These are phyloP conservation scores for Dissophora globulifera DNA, from an alignment of 192 early-diverging fungal species.

Conservation along the genomic window DNA sequence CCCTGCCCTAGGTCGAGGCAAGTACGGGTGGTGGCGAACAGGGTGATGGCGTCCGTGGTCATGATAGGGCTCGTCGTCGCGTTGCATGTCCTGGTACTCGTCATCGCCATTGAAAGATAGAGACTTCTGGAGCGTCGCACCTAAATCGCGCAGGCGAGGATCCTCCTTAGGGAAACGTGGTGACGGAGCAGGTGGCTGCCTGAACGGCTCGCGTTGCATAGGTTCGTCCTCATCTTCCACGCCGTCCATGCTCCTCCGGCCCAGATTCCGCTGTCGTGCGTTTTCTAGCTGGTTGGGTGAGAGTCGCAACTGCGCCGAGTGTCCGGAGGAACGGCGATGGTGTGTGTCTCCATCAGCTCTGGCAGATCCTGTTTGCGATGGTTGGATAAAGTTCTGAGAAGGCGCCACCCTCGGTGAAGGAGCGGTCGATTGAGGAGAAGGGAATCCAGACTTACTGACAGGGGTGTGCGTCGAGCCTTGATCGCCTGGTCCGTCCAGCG, in stretches of 20 bases:
- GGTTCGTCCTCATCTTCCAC: slow-evolving; percentile 31
- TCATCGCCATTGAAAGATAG: slow-evolving; percentile 49
- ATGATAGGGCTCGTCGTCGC: slow-evolving; percentile 7
- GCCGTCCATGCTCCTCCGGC: slow-evolving; percentile 34
- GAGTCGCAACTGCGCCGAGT: slow-evolving; percentile 15
- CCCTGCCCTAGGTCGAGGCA: slow-evolving; percentile 8
- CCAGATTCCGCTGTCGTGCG: slow-evolving; percentile 1
- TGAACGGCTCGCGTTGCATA: slow-evolving; percentile 15
- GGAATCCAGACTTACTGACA: slow-evolving; percentile 34
- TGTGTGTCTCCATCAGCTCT: slow-evolving; percentile 16
- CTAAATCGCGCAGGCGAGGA: slow-evolving; percentile 36
- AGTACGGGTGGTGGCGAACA: slow-evolving; percentile 38
- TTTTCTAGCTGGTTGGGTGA: slow-evolving; percentile 41
- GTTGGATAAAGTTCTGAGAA: slow-evolving; percentile 16
- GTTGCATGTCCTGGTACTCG: slow-evolving; percentile 19
- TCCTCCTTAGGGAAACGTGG: slow-evolving; percentile 28
- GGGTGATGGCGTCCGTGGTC: background rate
- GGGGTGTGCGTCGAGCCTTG: background rate
- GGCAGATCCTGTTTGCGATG: slow-evolving; percentile 10
- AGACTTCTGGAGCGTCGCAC: slow-evolving; percentile 36
- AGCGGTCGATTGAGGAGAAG: slow-evolving; percentile 34
- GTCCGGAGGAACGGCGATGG: slow-evolving; percentile 22
- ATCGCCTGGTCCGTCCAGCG: slow-evolving; percentile 10
- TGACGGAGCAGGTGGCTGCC: slow-evolving; percentile 7
- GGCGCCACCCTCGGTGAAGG: slow-evolving; percentile 27